These are phyloP conservation scores for Glycine tomentella DNA, from an alignment of 306 rosid species.

Conservation along the genomic window DNA sequence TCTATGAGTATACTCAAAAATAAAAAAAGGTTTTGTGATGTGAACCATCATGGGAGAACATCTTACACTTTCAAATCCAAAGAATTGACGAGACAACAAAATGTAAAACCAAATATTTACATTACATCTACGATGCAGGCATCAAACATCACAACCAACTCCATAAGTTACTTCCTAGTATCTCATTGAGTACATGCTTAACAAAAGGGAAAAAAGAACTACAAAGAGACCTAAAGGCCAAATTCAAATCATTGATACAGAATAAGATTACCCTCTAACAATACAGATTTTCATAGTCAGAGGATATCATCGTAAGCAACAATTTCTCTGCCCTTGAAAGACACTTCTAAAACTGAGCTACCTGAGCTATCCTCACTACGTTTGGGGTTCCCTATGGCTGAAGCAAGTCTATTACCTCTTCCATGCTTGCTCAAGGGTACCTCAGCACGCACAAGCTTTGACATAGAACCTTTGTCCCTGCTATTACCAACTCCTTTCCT, in stretches of 20 bases:
- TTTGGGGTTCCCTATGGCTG: conserved; percentile 68
- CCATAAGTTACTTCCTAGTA: conserved; percentile 43
- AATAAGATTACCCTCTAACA: conserved; percentile 22
- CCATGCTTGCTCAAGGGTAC: conserved; percentile 84
- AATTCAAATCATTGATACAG: conserved; percentile 35
- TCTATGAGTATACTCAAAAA: not conserved
- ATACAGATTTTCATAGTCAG: conserved; percentile 40
- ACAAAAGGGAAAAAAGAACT: not conserved
- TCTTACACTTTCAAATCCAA: conserved; percentile 6
- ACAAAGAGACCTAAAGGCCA: conserved; percentile 30
- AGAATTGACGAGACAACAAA: not conserved
- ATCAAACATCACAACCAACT: conserved; percentile 8
- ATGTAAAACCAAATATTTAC: conserved; percentile 28
- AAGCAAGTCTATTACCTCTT: conserved; percentile 81
- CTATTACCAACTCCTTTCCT: conserved; percentile 79
- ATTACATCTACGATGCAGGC: not conserved
- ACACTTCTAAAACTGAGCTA: conserved; percentile 57
- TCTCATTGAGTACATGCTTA: conserved; percentile 20
- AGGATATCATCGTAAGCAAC: conserved; percentile 88
- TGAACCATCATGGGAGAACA: not conserved
- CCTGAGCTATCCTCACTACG: conserved; percentile 46
- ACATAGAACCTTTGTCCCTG: conserved; percentile 61
- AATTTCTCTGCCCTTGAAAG: conserved; percentile 77
- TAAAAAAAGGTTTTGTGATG: too few species aligned
- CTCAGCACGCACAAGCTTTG: conserved; percentile 86